A percentile compares a stretch with the other conserved stretches of the same genome.
Evolutionary conservation across 176 grass and related monocot species (phyloP).

Genomic region (Phoenix roebelenii): DNA sequence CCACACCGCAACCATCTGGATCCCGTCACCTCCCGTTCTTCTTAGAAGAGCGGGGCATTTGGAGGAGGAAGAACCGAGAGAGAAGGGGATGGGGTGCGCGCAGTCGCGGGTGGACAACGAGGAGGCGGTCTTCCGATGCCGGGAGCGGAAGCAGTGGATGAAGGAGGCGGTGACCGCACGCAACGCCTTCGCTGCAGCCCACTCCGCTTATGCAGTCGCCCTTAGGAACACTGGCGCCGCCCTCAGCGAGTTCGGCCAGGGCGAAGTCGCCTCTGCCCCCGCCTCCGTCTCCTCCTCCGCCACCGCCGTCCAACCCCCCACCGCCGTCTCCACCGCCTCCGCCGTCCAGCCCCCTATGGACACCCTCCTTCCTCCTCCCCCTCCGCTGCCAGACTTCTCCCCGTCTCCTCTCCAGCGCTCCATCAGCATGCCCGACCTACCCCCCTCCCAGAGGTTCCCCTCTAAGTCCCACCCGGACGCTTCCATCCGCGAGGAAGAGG

Average conservation of each 20-base stretch:
- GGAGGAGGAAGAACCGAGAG: neutral
- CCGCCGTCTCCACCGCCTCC: neutral
- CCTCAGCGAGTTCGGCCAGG: conserved; percentile 79
- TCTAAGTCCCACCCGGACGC: conserved; percentile 20
- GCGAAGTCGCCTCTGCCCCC: conserved; percentile 15
- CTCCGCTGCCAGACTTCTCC: conserved; percentile 64
- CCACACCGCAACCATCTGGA: too few species aligned
- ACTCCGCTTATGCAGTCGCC: conserved; percentile 63
- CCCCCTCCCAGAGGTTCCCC: conserved; percentile 23
- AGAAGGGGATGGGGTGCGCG: conserved; percentile 61
- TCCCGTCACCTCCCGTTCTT: too few species aligned
- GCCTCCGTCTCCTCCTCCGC: neutral
- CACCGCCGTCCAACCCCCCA: neutral
- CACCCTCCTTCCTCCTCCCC: conserved; percentile 17
- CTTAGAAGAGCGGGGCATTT: too few species aligned
- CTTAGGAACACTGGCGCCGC: conserved; percentile 73
- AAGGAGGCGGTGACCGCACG: conserved; percentile 58
- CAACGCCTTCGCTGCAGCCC: conserved; percentile 77
- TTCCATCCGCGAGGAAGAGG: conserved; percentile 75
- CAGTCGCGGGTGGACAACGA: conserved; percentile 95
- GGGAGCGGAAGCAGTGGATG: conserved; percentile 75
- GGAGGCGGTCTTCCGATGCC: conserved; percentile 79
- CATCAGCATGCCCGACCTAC: conserved; percentile 67
- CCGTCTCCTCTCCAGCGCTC: conserved; percentile 75
- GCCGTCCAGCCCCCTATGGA: conserved; percentile 12